phyloP scores from a whole-genome alignment of 148 eudicot species.

The Rhododendron griersonianum region DNA sequence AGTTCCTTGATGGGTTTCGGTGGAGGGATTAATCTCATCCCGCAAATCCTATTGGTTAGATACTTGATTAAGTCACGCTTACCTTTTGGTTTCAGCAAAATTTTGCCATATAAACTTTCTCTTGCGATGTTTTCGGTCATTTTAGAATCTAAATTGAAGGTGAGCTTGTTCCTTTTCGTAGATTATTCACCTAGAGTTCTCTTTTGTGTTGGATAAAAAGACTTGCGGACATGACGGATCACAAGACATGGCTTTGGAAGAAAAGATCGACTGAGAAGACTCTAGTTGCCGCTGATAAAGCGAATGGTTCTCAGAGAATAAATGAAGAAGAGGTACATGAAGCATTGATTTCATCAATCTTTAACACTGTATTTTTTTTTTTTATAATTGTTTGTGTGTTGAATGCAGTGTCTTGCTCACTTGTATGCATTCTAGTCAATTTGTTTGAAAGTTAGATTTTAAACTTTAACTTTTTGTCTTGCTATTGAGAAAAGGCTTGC shows the following conservation, averaged over 20 bases:
- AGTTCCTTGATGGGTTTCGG: not conserved
- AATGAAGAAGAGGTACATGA: slow-evolving; percentile 55
- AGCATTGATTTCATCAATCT: not conserved
- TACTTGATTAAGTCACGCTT: not conserved
- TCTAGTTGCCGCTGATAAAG: slow-evolving; percentile 37
- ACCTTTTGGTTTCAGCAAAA: not conserved
- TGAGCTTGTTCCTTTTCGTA: not conserved
- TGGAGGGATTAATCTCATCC: not conserved
- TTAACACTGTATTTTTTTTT: not conserved
- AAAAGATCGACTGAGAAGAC: slow-evolving; percentile 64
- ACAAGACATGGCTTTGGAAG: slow-evolving; percentile 80
- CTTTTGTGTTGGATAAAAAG: not conserved
- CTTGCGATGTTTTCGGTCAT: not conserved
- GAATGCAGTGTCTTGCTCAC: not conserved
- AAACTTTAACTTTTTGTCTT: not conserved
- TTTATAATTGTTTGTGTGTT: not conserved
- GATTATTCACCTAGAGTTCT: slow-evolving; percentile 6
- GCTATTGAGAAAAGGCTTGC: not conserved
- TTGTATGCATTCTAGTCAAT: not conserved
- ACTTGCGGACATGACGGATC: slow-evolving; percentile 40
- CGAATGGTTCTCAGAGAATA: slow-evolving; percentile 24
- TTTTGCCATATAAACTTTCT: not conserved
- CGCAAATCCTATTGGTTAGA: not conserved
- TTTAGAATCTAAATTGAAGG: not conserved
- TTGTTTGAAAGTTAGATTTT: not conserved